A percentile compares a stretch with the other conserved stretches of the same genome.
These are phyloP conservation scores for Candida smagusa DNA, from an alignment of 1,139 yeast genomes.

Conservation along the genomic window DNA sequence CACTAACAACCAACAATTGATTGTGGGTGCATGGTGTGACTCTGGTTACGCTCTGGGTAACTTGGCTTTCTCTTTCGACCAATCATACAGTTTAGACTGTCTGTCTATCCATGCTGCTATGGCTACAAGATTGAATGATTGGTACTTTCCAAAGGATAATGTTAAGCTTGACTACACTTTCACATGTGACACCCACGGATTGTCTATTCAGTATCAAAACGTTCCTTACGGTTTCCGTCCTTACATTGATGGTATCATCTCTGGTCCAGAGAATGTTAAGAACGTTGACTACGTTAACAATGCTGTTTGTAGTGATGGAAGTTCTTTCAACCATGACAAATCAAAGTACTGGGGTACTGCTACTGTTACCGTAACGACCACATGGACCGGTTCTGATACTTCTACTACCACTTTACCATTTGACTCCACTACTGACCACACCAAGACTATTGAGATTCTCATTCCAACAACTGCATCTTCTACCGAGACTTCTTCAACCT, in stretches of 20 bases:
- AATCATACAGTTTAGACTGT: constrained; percentile 17
- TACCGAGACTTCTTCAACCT: no score
- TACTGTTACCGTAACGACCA: no score
- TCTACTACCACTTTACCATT: no score
- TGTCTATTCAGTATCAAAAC: constrained; percentile 14
- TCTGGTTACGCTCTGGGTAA: constrained; percentile 23
- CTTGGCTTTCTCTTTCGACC: constrained; percentile 15
- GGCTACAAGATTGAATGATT: constrained; percentile 18
- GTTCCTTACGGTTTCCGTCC: constrained; percentile 29
- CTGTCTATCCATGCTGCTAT: constrained; percentile 15
- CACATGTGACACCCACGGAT: constrained; percentile 13
- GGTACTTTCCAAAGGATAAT: constrained; percentile 15
- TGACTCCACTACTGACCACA: no score
- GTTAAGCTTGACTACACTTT: constrained; percentile 6
- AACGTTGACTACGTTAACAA: no score
- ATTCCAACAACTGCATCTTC: no score
- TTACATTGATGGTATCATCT: constrained; percentile 16
- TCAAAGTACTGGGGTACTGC: no score
- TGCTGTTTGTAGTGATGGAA: no score
- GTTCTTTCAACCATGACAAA: no score
- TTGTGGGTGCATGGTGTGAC: constrained; percentile 20
- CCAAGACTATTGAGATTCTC: no score
- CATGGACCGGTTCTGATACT: no score
- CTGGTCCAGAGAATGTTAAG: background rate
- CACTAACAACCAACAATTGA: constrained; percentile 11